A percentile compares a stretch with the other conserved stretches of the same genome.
phyloP scores from a whole-genome alignment of 2,329 filamentous ascomycete species.

The Alternaria infectoria region DNA sequence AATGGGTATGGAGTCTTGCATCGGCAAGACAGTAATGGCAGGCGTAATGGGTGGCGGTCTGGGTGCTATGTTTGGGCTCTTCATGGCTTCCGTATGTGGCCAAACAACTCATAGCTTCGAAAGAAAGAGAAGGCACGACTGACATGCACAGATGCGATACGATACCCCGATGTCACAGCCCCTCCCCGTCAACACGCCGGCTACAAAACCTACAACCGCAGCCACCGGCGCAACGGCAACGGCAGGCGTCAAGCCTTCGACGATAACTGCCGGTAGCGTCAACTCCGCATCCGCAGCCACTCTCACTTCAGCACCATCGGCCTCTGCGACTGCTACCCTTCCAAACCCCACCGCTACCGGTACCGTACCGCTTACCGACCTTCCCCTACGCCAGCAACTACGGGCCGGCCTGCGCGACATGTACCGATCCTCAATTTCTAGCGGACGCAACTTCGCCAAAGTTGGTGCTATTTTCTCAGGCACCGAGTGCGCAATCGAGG shows the following conservation, averaged over 20 bases:
- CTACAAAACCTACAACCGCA: conserved; percentile 47
- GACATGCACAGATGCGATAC: conserved; percentile 81
- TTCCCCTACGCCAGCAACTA: conserved; percentile 85
- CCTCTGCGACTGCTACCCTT: conserved; percentile 72
- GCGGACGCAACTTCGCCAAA: conserved; percentile 91
- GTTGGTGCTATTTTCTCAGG: conserved; percentile 90
- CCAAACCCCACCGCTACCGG: conserved; percentile 47
- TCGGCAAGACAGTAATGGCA: conserved; percentile 84
- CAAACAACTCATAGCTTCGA: background rate
- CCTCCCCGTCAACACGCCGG: conserved; percentile 39
- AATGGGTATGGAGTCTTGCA: conserved; percentile 88
- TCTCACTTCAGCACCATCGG: conserved; percentile 29
- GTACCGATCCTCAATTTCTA: conserved; percentile 80
- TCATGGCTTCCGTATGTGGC: conserved; percentile 88
- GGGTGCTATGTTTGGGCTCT: conserved; percentile 91
- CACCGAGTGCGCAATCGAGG: conserved; percentile 96
- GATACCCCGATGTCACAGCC: conserved; percentile 78
- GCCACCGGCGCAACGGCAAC: conserved; percentile 38
- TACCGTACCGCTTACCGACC: conserved; percentile 58
- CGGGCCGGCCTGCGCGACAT: conserved; percentile 91
- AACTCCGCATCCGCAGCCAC: conserved; percentile 8
- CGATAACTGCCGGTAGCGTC: background rate
- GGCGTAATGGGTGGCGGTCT: conserved; percentile 94
- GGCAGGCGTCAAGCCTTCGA: conserved; percentile 11
- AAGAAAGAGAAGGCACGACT: background rate